Conservation (phyloP, 495 filamentous ascomycete genomes). For the Monascus purpureus region DNA sequence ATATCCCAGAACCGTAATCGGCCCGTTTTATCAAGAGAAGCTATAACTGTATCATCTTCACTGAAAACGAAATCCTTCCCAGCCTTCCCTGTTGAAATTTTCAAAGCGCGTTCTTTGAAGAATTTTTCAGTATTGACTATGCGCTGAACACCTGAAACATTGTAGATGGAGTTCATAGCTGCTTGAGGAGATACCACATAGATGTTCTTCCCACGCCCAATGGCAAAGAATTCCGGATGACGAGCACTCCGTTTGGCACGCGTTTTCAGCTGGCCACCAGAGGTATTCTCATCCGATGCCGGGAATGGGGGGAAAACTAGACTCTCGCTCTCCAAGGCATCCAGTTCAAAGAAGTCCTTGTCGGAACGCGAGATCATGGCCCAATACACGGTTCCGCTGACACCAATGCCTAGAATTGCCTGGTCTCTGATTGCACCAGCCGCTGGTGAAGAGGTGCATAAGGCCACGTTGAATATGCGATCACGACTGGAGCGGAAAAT, state of each 20-base stretch:
- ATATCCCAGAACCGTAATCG: constrained; percentile 96
- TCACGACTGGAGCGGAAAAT: constrained; percentile 78
- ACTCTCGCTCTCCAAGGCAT: constrained; percentile 58
- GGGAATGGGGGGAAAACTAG: constrained; percentile 70
- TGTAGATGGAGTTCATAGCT: constrained; percentile 54
- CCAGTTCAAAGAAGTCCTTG: constrained; percentile 59
- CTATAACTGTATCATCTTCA: constrained; percentile 86
- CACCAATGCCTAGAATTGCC: constrained; percentile 76
- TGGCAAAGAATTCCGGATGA: constrained; percentile 84
- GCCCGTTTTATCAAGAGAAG: constrained; percentile 91
- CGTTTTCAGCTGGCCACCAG: constrained; percentile 88
- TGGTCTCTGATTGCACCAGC: constrained; percentile 42
- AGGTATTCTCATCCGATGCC: constrained; percentile 62
- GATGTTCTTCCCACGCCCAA: constrained; percentile 90
- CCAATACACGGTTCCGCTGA: constrained; percentile 93
- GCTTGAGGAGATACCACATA: constrained; percentile 75
- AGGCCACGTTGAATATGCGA: constrained; percentile 83
- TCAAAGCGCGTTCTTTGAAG: constrained; percentile 68
- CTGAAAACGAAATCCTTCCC: constrained; percentile 97
- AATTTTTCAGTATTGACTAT: constrained; percentile 75
- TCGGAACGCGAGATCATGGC: constrained; percentile 54
- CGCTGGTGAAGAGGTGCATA: constrained; percentile 46
- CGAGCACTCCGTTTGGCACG: constrained; percentile 76
- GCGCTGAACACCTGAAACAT: constrained; percentile 56
- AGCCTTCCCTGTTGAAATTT: constrained; percentile 92